Conservation (phyloP, 2,329 filamentous ascomycete genomes). For the Stagonosporopsis cucurbitacearum region DNA sequence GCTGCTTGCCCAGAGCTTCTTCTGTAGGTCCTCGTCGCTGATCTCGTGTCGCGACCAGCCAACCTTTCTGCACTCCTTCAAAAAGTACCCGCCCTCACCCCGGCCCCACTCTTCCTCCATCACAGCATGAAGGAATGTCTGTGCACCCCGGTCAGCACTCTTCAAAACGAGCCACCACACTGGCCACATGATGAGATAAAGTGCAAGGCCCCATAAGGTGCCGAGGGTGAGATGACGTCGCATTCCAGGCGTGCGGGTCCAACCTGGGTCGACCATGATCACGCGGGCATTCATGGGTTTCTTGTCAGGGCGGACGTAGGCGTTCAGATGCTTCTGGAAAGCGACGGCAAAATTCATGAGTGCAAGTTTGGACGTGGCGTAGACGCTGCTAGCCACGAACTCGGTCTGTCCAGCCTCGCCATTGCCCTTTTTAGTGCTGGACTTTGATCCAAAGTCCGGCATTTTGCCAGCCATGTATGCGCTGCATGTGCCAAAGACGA, state of each 20-base stretch:
- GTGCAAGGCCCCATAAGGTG: slow-evolving; percentile 75
- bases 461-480: slow-evolving; percentile 82
- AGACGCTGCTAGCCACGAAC: slow-evolving; percentile 55
- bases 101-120: slow-evolving; percentile 79
- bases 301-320: slow-evolving; percentile 83
- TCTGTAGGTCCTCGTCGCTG: slow-evolving; percentile 77
- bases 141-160: slow-evolving; percentile 80
- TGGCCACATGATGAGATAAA: slow-evolving; percentile 80
- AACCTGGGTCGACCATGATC: slow-evolving; percentile 85
- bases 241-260: slow-evolving; percentile 83
- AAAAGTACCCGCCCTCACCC: slow-evolving; percentile 70
- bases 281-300: slow-evolving; percentile 83
- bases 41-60: slow-evolving; percentile 76
- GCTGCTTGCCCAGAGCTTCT: slow-evolving; percentile 88
- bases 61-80: slow-evolving; percentile 88
- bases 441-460: slow-evolving; percentile 59
- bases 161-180: slow-evolving; percentile 90
- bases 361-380: slow-evolving; percentile 67
- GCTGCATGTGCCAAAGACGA: slow-evolving; percentile 86
- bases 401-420: slow-evolving; percentile 47
- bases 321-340: slow-evolving; percentile 89
- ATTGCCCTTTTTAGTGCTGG: slow-evolving; percentile 64
- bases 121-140: slow-evolving; percentile 82
- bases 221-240: slow-evolving; percentile 86
- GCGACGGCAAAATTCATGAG: slow-evolving; percentile 88